Percentiles rank a stretch among this genome's conserved stretches.
Evolutionary conservation across 2,329 filamentous ascomycete genomes (phyloP).

Genomic region (Sporothrix humicola): DNA sequence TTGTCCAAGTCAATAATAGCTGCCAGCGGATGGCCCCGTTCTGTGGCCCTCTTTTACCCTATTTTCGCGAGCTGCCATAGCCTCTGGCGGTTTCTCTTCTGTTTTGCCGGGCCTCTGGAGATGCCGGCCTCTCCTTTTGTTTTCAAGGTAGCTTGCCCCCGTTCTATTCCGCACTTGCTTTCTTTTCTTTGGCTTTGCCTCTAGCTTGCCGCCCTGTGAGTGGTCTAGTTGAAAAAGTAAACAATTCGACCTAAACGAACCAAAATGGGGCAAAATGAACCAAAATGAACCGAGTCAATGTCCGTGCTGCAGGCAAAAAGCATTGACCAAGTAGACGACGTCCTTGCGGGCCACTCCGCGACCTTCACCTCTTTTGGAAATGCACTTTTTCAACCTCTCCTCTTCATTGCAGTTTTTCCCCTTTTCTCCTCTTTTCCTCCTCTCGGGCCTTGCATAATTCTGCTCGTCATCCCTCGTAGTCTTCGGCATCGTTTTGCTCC

Average conservation of each 20-base stretch:
- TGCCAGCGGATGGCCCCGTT: constrained; percentile 15
- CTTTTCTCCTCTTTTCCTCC: background rate
- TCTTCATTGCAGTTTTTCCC: background rate
- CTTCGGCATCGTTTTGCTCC: background rate
- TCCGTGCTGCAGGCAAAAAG: background rate
- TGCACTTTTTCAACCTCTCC: background rate
- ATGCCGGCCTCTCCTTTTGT: constrained; percentile 1
- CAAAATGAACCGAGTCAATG: background rate
- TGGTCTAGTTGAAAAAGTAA: background rate
- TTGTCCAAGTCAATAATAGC: background rate
- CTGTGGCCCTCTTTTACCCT: background rate
- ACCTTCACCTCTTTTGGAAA: background rate
- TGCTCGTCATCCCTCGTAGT: background rate
- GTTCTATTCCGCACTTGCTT: background rate
- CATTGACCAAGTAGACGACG: background rate
- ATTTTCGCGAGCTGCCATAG: too few species aligned
- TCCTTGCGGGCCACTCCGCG: background rate
- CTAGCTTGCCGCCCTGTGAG: background rate
- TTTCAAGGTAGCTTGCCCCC: background rate
- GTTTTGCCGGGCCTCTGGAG: background rate
- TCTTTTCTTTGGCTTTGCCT: background rate
- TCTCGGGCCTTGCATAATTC: background rate
- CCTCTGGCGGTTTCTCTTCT: too few species aligned
- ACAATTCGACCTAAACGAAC: background rate
- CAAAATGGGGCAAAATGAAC: background rate